Evolutionary conservation across 257 asterid species (phyloP).

Genomic region (Fraxinus quadrangulata): DNA sequence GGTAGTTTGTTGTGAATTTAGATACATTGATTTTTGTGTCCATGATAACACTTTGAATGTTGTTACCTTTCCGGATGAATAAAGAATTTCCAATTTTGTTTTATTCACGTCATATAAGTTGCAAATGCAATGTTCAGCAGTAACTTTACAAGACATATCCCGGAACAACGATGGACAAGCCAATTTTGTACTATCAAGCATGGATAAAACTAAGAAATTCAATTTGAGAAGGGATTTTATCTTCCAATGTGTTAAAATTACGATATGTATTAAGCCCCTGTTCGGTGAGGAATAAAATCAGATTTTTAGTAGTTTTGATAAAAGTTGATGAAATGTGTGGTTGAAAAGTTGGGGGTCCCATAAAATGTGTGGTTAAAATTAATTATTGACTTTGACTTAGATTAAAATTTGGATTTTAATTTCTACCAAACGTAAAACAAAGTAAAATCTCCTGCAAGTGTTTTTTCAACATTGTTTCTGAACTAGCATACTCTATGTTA

Average conservation of each 20-base stretch:
- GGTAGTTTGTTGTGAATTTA: neutral
- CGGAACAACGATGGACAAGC: neutral
- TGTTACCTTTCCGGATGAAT: neutral
- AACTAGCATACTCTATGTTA: neutral
- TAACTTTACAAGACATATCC: neutral
- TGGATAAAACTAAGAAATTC: neutral
- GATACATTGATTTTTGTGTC: neutral
- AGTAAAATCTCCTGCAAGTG: neutral
- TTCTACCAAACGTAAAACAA: no score
- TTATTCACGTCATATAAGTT: neutral
- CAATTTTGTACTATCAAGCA: neutral
- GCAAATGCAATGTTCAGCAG: neutral
- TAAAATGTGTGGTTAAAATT: no score
- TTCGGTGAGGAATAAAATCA: no score
- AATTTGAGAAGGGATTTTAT: neutral
- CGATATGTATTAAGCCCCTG: neutral
- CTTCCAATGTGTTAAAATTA: neutral
- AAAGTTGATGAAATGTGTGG: no score
- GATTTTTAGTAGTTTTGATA: no score
- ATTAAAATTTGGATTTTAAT: no score
- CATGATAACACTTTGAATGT: neutral
- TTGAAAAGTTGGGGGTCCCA: no score
- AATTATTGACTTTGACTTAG: no score
- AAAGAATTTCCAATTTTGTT: neutral
- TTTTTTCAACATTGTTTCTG: neutral